Evolutionary conservation across 371 early-diverging fungal genomes (phyloP).

Genomic region (Basidiobolus meristosporus): DNA sequence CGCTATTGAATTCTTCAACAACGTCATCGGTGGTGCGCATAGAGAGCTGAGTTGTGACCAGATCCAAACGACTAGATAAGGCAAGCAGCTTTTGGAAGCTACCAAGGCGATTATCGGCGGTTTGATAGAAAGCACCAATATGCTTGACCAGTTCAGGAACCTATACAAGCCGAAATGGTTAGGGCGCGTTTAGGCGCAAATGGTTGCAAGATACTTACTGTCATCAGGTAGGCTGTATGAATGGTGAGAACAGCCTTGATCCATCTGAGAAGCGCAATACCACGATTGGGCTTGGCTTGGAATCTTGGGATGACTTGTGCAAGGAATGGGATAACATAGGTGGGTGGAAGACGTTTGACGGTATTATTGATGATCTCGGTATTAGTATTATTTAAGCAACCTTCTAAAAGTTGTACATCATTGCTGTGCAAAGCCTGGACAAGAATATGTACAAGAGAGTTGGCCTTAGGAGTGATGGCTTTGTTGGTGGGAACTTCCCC

Average conservation of each 20-base stretch:
- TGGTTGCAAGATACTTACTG: slow-evolving; percentile 7
- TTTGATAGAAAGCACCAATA: neutral
- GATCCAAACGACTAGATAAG: neutral
- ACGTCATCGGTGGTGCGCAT: neutral
- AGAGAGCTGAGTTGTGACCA: neutral
- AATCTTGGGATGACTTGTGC: slow-evolving; percentile 33
- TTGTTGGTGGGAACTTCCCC: too few relatives aligned
- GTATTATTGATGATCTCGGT: slow-evolving; percentile 40
- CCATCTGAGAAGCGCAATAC: slow-evolving; percentile 40
- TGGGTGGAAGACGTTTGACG: slow-evolving; percentile 40
- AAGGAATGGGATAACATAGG: slow-evolving; percentile 50
- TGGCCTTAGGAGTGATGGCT: slow-evolving; percentile 17
- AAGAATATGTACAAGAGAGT: slow-evolving; percentile 45
- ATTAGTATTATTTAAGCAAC: slow-evolving; percentile 33
- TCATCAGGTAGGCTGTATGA: slow-evolving; percentile 50
- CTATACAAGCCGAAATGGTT: too few relatives aligned
- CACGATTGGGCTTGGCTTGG: slow-evolving; percentile 47
- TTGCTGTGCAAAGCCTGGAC: slow-evolving; percentile 54
- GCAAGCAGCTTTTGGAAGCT: neutral
- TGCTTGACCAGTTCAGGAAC: too few relatives aligned
- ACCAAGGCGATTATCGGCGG: neutral
- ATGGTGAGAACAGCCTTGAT: slow-evolving; percentile 40
- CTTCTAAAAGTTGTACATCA: slow-evolving; percentile 42
- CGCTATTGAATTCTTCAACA: neutral
- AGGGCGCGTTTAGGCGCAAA: too few relatives aligned